Conservation (phyloP, 345 rosid species). For the Durio zibethinus region DNA sequence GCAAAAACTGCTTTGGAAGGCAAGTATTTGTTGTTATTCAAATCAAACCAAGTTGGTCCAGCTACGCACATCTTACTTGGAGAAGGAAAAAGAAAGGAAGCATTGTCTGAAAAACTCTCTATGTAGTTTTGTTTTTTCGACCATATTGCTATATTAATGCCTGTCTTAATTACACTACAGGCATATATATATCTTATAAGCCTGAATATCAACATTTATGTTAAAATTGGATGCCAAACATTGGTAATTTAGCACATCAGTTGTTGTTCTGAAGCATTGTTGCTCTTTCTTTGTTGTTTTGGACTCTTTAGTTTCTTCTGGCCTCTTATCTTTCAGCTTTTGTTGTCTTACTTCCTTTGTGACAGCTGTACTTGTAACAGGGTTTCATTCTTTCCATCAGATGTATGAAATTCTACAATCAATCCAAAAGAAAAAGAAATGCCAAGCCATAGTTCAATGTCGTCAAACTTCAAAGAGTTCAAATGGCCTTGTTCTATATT, state of each 20-base stretch:
- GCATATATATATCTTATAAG: too few relatives aligned
- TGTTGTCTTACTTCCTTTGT: background rate
- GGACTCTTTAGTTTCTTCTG: background rate
- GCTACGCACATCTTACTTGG: background rate
- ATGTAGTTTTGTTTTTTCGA: background rate
- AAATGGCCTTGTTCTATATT: too few relatives aligned
- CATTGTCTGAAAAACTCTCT: background rate
- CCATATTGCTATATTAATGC: background rate
- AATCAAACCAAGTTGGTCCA: background rate
- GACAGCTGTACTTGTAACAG: background rate
- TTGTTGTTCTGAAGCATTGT: background rate
- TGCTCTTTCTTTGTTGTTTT: background rate
- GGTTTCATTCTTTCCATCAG: too few relatives aligned
- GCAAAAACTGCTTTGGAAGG: background rate
- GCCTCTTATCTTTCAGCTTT: background rate
- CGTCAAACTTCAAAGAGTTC: too few relatives aligned
- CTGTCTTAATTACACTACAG: background rate
- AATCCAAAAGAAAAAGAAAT: too few relatives aligned
- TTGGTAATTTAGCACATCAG: background rate
- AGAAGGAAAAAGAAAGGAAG: background rate
- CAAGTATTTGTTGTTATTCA: background rate
- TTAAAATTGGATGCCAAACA: background rate
- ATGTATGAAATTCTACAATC: too few relatives aligned
- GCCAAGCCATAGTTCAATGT: too few relatives aligned
- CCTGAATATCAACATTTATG: background rate